Evolutionary conservation across 495 filamentous ascomycete species (phyloP).

Genomic region (Xylaria longipes): DNA sequence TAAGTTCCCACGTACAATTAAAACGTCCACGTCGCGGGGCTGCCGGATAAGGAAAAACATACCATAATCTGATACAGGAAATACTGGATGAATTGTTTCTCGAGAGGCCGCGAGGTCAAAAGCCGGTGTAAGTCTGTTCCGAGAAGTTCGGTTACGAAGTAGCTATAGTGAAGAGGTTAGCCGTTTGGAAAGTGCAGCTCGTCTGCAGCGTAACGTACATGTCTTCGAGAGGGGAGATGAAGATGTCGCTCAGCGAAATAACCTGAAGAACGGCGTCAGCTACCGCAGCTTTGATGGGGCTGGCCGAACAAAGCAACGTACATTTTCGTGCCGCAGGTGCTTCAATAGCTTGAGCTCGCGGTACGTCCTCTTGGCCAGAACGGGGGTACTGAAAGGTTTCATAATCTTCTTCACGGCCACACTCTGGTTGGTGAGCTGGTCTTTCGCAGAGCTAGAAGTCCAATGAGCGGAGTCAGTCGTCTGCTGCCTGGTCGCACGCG

Average conservation of each 20-base stretch:
- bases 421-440: conserved; percentile 93
- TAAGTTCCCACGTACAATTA: conserved; percentile 22
- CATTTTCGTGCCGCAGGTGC: conserved; percentile 96
- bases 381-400: conserved; percentile 99
- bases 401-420: conserved; percentile 99
- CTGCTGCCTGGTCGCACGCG: conserved; percentile 21
- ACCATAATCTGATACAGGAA: conserved; percentile 99
- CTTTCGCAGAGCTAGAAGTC: conserved; percentile 83
- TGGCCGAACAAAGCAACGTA: conserved; percentile 47
- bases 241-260: conserved; percentile 98
- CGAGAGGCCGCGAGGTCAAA: conserved; percentile 91
- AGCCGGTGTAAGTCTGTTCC: conserved; percentile 96
- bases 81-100: conserved; percentile 99
- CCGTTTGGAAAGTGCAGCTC: neutral
- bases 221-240: conserved; percentile 98
- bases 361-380: conserved; percentile 95
- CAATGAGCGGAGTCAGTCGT: conserved; percentile 33
- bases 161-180: conserved; percentile 61
- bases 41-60: conserved; percentile 32
- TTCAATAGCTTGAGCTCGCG: conserved; percentile 97
- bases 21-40: neutral
- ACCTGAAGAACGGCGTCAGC: conserved; percentile 62
- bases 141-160: conserved; percentile 97
- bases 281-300: neutral
- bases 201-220: conserved; percentile 66